A percentile compares a stretch with the other conserved stretches of the same genome.
Evolutionary conservation across 2,329 filamentous ascomycete genomes (phyloP).

Genomic region (Chalaropsis ovoidea): DNA sequence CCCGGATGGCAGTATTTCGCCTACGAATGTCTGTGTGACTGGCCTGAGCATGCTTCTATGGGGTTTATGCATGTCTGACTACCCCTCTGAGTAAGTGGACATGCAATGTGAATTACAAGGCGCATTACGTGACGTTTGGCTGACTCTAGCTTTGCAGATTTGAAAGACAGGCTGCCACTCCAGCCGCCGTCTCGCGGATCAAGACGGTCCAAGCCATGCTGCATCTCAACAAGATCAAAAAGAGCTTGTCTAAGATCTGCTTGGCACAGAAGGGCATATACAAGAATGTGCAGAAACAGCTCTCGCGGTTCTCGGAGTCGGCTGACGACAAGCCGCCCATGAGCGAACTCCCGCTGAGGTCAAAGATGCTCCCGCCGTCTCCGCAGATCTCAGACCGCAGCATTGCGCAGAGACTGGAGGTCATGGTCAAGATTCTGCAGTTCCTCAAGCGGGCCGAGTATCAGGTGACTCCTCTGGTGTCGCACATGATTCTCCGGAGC

Average conservation of each 20-base stretch:
- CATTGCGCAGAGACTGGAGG: not conserved
- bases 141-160: not conserved
- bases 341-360: not conserved
- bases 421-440: constrained; percentile 15
- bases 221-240: not conserved
- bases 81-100: not conserved
- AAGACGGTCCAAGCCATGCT: not conserved
- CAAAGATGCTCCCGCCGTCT: not conserved
- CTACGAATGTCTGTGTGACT: not conserved
- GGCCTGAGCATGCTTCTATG: constrained; percentile 12
- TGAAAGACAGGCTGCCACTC: not conserved
- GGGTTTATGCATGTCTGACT: constrained; percentile 1
- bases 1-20: not conserved
- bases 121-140: not conserved
- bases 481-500: constrained; percentile 15
- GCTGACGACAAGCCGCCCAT: not conserved
- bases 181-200: not conserved
- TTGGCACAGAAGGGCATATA: not conserved
- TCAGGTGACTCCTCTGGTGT: not conserved
- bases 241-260: not conserved
- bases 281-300: constrained; percentile 6
- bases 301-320: constrained; percentile 8
- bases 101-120: not conserved
- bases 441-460: not conserved
- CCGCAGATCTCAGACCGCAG: not conserved